Evolutionary conservation across 257 asterid genomes (phyloP).

Genomic region (Hygrophila difformis): DNA sequence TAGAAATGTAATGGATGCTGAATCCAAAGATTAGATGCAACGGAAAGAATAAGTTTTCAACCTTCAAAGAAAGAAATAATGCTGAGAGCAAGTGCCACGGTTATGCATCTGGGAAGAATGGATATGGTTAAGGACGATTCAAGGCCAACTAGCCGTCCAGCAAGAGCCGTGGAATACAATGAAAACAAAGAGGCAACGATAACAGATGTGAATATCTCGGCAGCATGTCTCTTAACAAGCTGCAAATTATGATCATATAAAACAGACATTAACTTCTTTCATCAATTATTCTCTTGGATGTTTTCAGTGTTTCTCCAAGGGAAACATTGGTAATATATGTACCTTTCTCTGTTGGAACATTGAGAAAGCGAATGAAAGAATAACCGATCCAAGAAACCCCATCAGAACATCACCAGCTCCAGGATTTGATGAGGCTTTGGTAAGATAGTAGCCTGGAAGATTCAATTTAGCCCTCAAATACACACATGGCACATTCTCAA

Average conservation of each 20-base stretch:
- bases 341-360: slow-evolving; percentile 99
- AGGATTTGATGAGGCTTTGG: slow-evolving; percentile 79
- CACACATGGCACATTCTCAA: background rate
- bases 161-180: slow-evolving; percentile 78
- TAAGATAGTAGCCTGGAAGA: slow-evolving; percentile 68
- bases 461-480: slow-evolving; percentile 10
- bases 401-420: slow-evolving; percentile 95
- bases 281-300: background rate
- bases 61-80: slow-evolving; percentile 92
- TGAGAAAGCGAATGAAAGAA: slow-evolving; percentile 92
- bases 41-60: slow-evolving; percentile 14
- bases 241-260: slow-evolving; percentile 21
- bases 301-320: background rate
- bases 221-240: slow-evolving; percentile 97
- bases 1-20: too few relatives aligned
- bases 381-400: slow-evolving; percentile 96
- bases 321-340: background rate
- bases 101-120: slow-evolving; percentile 93
- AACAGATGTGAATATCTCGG: slow-evolving; percentile 90
- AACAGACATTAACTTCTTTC: background rate
- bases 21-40: background rate
- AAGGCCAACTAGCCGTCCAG: slow-evolving; percentile 71
- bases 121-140: slow-evolving; percentile 72
- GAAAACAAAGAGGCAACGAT: slow-evolving; percentile 74
- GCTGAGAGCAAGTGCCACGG: slow-evolving; percentile 99